Evolutionary conservation across 1,284 basidiomycete genomes (phyloP).

Genomic region (Jaminaea rosea): DNA sequence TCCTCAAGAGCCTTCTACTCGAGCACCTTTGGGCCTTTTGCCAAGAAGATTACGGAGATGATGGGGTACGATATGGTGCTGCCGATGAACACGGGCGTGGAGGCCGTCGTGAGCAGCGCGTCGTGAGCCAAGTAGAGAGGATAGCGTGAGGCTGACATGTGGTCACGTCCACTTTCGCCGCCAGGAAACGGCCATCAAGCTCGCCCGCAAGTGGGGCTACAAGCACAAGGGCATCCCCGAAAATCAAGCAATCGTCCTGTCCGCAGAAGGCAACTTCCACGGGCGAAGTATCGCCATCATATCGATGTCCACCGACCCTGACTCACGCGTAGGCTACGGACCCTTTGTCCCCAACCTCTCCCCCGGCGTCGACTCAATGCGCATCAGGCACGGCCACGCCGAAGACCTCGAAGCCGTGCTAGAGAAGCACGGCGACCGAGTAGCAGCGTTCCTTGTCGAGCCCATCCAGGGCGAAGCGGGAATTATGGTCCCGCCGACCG

Average conservation of each 20-base stretch:
- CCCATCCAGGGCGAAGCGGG: conserved; percentile 98
- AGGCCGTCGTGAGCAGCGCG: no score
- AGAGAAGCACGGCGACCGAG: conserved; percentile 68
- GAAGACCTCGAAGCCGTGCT: conserved; percentile 75
- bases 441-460: conserved; percentile 89
- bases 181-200: conserved; percentile 65
- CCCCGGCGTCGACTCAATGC: conserved; percentile 51
- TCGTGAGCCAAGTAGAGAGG: no score
- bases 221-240: conserved; percentile 67
- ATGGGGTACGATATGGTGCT: conserved; percentile 64
- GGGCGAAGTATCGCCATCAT: conserved; percentile 85
- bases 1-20: conserved; percentile 97
- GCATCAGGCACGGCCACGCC: conserved; percentile 39
- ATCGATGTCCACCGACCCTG: conserved; percentile 91
- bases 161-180: no score
- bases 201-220: conserved; percentile 48
- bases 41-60: conserved; percentile 71
- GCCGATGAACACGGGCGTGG: conserved; percentile 99
- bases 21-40: conserved; percentile 77
- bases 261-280: conserved; percentile 87
- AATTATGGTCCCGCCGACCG: conserved; percentile 82
- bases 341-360: conserved; percentile 82
- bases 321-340: conserved; percentile 76
- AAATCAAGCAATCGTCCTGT: conserved; percentile 78
- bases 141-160: no score